These are phyloP conservation scores for Petasospora fabianii DNA, from an alignment of 1,139 yeast genomes.

Conservation along the genomic window DNA sequence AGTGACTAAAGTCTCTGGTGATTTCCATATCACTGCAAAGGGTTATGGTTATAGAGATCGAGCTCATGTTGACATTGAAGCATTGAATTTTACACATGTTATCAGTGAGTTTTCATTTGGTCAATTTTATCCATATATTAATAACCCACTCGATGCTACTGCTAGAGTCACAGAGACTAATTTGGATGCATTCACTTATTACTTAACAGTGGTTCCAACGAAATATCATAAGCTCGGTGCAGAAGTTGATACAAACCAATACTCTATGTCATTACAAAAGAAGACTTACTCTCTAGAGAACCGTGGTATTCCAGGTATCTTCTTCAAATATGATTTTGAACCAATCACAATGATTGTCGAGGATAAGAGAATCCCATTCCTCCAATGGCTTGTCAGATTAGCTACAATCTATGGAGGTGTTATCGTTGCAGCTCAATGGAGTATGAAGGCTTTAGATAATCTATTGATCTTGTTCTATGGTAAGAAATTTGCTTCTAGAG, in stretches of 20 bases:
- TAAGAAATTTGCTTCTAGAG: constrained; percentile 46
- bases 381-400: constrained; percentile 71
- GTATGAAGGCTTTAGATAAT: constrained; percentile 44
- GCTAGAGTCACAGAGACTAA: constrained; percentile 50
- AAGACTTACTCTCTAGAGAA: constrained; percentile 23
- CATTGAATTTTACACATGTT: constrained; percentile 76
- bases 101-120: constrained; percentile 91
- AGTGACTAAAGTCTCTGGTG: constrained; percentile 83
- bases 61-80: constrained; percentile 42
- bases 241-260: constrained; percentile 77
- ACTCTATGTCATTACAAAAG: constrained; percentile 48
- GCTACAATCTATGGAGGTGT: constrained; percentile 75
- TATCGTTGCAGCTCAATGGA: constrained; percentile 46
- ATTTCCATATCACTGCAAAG: constrained; percentile 76
- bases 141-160: constrained; percentile 81
- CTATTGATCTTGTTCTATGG: constrained; percentile 44
- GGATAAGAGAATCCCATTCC: constrained; percentile 72
- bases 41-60: constrained; percentile 59
- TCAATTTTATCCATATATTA: constrained; percentile 77
- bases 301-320: constrained; percentile 68
- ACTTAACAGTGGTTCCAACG: constrained; percentile 82
- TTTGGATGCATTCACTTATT: constrained; percentile 55
- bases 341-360: constrained; percentile 69
- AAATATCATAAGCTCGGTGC: constrained; percentile 67
- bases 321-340: constrained; percentile 81